Evolutionary conservation across 2,329 filamentous ascomycete genomes (phyloP).

Genomic region (Lojkania enalia): DNA sequence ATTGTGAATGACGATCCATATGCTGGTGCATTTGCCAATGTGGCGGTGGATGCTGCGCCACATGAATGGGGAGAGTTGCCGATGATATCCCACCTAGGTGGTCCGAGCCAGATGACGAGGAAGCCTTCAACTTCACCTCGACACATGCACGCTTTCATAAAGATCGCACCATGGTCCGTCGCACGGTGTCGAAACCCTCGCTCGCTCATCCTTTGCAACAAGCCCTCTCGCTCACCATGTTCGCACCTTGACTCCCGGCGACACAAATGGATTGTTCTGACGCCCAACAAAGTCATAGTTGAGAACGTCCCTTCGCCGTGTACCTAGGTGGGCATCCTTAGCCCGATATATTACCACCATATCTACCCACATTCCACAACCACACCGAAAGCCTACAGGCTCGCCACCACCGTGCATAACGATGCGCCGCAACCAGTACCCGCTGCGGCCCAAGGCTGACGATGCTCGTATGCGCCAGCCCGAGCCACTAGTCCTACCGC

Average conservation of each 20-base stretch:
- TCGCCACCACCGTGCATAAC: constrained; percentile 13
- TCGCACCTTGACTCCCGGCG: constrained; percentile 30
- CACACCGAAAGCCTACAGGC: constrained; percentile 7
- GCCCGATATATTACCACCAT: constrained; percentile 7
- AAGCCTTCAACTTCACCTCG: neutral
- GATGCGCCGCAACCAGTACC: constrained; percentile 40
- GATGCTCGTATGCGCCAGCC: constrained; percentile 25
- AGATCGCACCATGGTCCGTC: constrained; percentile 10
- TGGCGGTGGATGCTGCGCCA: neutral
- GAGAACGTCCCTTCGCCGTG: constrained; percentile 8
- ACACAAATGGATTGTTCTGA: constrained; percentile 25
- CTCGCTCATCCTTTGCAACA: constrained; percentile 28
- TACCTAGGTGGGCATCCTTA: constrained; percentile 3
- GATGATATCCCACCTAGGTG: neutral
- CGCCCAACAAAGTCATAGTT: constrained; percentile 27
- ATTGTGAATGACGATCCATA: too few relatives aligned
- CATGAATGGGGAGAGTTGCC: neutral
- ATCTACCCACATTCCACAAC: constrained; percentile 7
- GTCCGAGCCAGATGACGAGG: constrained; percentile 1
- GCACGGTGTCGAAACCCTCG: constrained; percentile 27
- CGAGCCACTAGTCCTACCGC: constrained; percentile 29
- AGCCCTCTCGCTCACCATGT: constrained; percentile 24
- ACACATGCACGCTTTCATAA: constrained; percentile 4
- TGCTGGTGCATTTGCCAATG: too few relatives aligned
- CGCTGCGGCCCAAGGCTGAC: constrained; percentile 34